Base-by-base conservation (phyloP, 2,329 filamentous ascomycete species). In the Massarina eburnea region DNA sequence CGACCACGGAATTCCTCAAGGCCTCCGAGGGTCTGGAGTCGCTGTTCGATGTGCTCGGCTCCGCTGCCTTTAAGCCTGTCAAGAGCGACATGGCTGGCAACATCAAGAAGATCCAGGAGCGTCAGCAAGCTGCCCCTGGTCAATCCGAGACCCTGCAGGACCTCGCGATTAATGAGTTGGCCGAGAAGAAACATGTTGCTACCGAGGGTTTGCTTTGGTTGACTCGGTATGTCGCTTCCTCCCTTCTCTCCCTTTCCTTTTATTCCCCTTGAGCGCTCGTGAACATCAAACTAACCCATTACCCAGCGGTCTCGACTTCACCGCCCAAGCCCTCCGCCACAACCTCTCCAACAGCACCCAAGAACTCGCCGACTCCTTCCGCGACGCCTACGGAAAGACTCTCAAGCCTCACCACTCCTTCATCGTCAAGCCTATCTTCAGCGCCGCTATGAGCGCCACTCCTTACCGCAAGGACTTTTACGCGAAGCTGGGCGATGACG, bases 401-500 rank as follows among this genome's bases (percentile, higher is more conserved):
- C 86, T 99, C 62, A 96, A 95, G 78, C 88, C 88, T 20, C 85
- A 95, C 77, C 94, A 99, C 79, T 84, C 80, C 67, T 91, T 95
- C 73, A 62, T 96, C 52, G 77, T 96, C 62, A 96, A 95, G 80
- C 90, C 90, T 50, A 80, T 96, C 67, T 97, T 97, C 81, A 88
- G 81, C 61, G 87, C 91, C 51, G 92, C 92, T 70, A 96, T 99
- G 91, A 82, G 83, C 59, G 91, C 91, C 15, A 92, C 88, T 58
- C 94, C 94, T 1, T 96, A 96, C 80, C 84, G 92, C 59, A 89
- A 89, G 70, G 89, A 92, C 73, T 97, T 99, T 70, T 97, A 96
- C 71, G 74, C 74, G 55, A 96, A 96, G 81, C 79, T 99, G 34
- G 91, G 88, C 29, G 76, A 77, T 17, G 81, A 89, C 64, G 72